Evolutionary conservation across 2,329 filamentous ascomycete genomes (phyloP), one percentile per base, ranked within the genome.

Genomic region (Calonectria montana): DNA sequence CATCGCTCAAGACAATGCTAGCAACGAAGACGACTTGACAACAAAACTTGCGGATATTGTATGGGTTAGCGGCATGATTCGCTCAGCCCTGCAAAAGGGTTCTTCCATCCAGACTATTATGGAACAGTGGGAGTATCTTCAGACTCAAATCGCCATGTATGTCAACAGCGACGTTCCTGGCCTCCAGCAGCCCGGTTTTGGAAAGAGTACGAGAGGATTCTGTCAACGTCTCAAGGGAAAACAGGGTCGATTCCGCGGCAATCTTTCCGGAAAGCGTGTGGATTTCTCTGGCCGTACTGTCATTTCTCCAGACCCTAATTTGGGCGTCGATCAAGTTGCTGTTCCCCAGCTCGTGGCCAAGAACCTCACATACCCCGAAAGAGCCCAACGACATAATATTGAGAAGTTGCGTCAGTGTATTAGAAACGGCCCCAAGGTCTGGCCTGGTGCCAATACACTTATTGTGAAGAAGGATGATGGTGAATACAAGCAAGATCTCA

Each of bases 121-220:
- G 92, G 97, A 99, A 82, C 95, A 98, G 78, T 99, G 97, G 97
- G 97, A 99, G 81, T 98, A 96, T 79, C 87, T 99, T 72, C 96
- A 98, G 80, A 89, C 98, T 10, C 96, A 98, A 80, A 94, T 98
- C 72, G 97, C 96, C 72, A 95, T 98, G 89, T 98, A 99, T 82
- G 96, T 99, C 82, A 98, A 99, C 86, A 98, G 96, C 74, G 96
- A 98, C 78, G 92, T 97, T 2, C 97, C 97, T 0, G 96, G 96
- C 31, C 89, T 99, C n/a, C 93, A 96, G 77, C 95, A 97, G 78
- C 93, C 93, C 15, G 94, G 95, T 10, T 93, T 95, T 72, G 94
- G 95, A 70, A 98, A 97, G 82, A 91, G 94, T 1, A 97, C 97
- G 78, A 91, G 97, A 78, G 97, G 97, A 21, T 97, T 99, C 81